Evolutionary conservation across 805 yeast genomes (phyloP).

Genomic region (Cyberlindnera mississippiensis): DNA sequence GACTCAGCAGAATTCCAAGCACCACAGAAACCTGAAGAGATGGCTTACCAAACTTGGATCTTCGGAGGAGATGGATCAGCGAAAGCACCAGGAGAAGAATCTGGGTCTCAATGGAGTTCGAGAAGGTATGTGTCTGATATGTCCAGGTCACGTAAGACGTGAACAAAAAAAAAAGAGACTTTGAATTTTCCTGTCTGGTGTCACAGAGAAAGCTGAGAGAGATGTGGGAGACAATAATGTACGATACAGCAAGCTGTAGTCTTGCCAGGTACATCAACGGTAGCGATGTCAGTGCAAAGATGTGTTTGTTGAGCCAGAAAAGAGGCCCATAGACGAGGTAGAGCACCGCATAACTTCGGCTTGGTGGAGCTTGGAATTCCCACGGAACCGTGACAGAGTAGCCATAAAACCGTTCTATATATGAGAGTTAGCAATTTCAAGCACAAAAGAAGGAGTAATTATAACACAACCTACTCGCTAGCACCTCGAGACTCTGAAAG

Average conservation of each 20-base stretch:
- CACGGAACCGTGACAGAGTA: slow-evolving; percentile 60
- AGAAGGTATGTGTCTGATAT: slow-evolving; percentile 82
- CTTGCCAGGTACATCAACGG: slow-evolving; percentile 52
- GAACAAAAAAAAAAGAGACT: slow-evolving; percentile 37
- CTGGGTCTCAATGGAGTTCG: slow-evolving; percentile 78
- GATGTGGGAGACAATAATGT: slow-evolving; percentile 33
- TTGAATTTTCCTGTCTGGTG: slow-evolving; percentile 44
- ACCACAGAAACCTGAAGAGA: slow-evolving; percentile 18
- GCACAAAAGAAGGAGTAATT: neutral
- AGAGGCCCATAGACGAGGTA: slow-evolving; percentile 69
- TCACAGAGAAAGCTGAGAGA: slow-evolving; percentile 44
- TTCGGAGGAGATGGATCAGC: slow-evolving; percentile 32
- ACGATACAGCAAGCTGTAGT: slow-evolving; percentile 38
- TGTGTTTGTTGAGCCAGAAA: slow-evolving; percentile 33
- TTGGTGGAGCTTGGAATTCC: slow-evolving; percentile 68
- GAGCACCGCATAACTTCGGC: slow-evolving; percentile 70
- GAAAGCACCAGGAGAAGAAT: slow-evolving; percentile 38
- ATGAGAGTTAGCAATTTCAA: slow-evolving; percentile 6
- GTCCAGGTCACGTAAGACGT: slow-evolving; percentile 70
- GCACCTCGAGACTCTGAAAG: slow-evolving; percentile 81
- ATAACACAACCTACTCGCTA: slow-evolving; percentile 36
- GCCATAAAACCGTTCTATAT: slow-evolving; percentile 31
- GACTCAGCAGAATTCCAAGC: slow-evolving; percentile 48
- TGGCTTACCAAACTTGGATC: slow-evolving; percentile 12
- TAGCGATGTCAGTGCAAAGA: slow-evolving; percentile 40